Conservation (phyloP, 169 alveolate species). For the Toxoplasma gondii region DNA sequence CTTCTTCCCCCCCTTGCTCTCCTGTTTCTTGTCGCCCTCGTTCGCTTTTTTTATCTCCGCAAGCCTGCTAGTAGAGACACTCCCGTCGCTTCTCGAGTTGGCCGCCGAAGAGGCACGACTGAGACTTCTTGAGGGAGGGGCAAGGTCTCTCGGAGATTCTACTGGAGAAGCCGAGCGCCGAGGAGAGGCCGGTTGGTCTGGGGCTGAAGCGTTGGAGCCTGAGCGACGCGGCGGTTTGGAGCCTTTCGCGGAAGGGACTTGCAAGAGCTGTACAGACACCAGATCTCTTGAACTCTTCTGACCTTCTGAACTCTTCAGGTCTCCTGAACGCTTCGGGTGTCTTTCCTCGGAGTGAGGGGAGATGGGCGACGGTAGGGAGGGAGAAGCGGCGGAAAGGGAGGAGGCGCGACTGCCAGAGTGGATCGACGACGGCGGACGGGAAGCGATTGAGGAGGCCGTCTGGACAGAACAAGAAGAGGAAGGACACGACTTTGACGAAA, state of each 20-base stretch:
- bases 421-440: not conserved
- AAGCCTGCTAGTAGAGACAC: too few relatives aligned
- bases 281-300: not conserved
- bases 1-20: too few relatives aligned
- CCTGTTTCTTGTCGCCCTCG: too few relatives aligned
- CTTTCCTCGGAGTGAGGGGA: not conserved
- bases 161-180: too few relatives aligned
- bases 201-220: not conserved
- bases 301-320: not conserved
- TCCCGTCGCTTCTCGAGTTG: too few relatives aligned
- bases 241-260: not conserved
- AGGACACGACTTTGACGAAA: not conserved
- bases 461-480: too few relatives aligned
- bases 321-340: not conserved
- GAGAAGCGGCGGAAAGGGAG: constrained; percentile 3
- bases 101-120: not conserved
- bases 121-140: not conserved
- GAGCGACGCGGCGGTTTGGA: not conserved
- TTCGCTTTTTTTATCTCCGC: too few relatives aligned
- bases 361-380: not conserved
- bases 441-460: not conserved
- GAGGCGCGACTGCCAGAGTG: not conserved
- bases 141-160: not conserved
- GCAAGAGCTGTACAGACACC: not conserved
- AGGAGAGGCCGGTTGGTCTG: too few relatives aligned